Percentiles rank a stretch among this genome's conserved stretches.
Evolutionary conservation across 2,329 filamentous ascomycete genomes (phyloP).

Genomic region (Fusarium buxicola): DNA sequence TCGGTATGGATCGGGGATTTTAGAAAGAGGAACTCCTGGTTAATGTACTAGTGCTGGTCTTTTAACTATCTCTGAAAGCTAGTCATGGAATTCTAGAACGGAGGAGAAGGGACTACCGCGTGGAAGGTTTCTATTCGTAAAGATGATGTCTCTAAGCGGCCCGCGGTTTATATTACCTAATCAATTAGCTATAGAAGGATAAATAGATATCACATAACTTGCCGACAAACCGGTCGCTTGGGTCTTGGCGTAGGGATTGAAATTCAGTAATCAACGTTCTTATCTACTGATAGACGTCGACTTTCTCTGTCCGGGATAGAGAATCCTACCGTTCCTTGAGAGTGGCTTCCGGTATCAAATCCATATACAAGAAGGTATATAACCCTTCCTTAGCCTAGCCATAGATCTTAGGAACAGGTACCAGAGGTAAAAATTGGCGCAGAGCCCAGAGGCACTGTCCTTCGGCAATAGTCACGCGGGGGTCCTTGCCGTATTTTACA

Average conservation of each 20-base stretch:
- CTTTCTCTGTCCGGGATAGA: not conserved
- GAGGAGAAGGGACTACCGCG: constrained; percentile 18
- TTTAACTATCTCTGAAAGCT: constrained; percentile 18
- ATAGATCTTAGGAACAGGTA: constrained; percentile 26
- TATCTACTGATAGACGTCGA: not conserved
- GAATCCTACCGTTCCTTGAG: constrained; percentile 7
- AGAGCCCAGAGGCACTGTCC: not conserved
- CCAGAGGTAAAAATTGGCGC: not conserved
- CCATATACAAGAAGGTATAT: constrained; percentile 17
- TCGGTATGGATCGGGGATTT: constrained; percentile 16
- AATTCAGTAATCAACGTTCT: not conserved
- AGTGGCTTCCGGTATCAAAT: not conserved
- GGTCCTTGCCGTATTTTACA: constrained; percentile 18
- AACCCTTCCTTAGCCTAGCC: not conserved
- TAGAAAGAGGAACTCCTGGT: not conserved
- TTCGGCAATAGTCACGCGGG: not conserved
- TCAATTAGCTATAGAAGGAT: no score
- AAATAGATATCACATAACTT: not conserved
- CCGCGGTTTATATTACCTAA: constrained; percentile 11
- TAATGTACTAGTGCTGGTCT: not conserved
- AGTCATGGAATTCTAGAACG: constrained; percentile 23
- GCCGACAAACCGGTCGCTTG: constrained; percentile 11
- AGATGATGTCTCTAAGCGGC: constrained; percentile 6
- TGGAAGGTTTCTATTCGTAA: constrained; percentile 5
- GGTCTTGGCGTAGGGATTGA: not conserved